Evolutionary conservation across 352 stramenopile genomes (phyloP).

Genomic region (Phytophthora gonapodyides): DNA sequence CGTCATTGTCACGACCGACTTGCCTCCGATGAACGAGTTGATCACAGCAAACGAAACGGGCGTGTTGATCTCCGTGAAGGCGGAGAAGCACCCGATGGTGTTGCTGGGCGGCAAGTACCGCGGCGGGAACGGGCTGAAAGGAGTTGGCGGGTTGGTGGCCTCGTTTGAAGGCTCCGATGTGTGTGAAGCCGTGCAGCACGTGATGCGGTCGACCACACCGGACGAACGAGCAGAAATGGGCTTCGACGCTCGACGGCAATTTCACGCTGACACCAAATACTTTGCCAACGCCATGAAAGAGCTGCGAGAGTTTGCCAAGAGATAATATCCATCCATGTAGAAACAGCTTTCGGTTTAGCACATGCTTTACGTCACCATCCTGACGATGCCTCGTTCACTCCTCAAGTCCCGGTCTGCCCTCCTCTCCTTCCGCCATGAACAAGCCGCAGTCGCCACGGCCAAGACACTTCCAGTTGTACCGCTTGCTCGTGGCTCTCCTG

Average conservation of each 20-base stretch:
- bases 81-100: conserved; percentile 28
- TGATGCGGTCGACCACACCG: conserved; percentile 35
- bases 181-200: conserved; percentile 25
- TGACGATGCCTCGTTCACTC: background rate
- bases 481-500: conserved; percentile 24
- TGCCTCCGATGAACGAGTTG: conserved; percentile 74
- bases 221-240: conserved; percentile 37
- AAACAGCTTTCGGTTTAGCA: background rate
- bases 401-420: conserved; percentile 1
- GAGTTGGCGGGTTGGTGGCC: conserved; percentile 31
- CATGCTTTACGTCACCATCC: conserved; percentile 21
- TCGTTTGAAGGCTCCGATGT: conserved; percentile 30
- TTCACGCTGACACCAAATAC: conserved; percentile 55
- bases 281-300: conserved; percentile 49
- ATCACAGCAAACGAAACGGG: conserved; percentile 32
- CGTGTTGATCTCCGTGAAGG: conserved; percentile 20
- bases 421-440: conserved; percentile 8
- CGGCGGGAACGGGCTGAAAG: conserved; percentile 26
- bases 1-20: conserved; percentile 56
- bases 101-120: conserved; percentile 41
- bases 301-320: conserved; percentile 32
- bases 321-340: conserved; percentile 4
- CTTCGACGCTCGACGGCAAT: conserved; percentile 42
- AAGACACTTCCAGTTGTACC: conserved; percentile 10
- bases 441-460: conserved; percentile 1